Evolutionary conservation across 495 filamentous ascomycete genomes (phyloP), one percentile per base, ranked within the genome.

Genomic region (Articulospora tetracladia): DNA sequence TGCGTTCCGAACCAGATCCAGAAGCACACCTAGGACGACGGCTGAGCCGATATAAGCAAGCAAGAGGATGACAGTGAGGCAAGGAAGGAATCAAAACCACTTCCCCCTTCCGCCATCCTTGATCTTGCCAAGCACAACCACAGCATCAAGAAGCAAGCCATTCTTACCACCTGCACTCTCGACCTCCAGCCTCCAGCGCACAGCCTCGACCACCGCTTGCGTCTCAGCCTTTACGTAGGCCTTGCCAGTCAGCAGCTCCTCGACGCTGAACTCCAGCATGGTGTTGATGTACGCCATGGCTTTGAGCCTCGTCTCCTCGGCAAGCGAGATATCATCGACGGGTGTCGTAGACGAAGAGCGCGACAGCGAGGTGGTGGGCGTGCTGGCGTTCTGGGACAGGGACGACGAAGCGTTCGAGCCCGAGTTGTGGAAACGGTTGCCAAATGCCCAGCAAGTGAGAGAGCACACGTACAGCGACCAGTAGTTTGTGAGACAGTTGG

Each of bases 371-470:
- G 22, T 48, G 34, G 32, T 32, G 28, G 6, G 15, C 11, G 28
- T 39, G 28, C 30, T 10, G 10, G 53, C 28, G 25, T 23, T 36
- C 10, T 51, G 52, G 2, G 61, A 57, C 1, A 39, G 32, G 11
- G 30, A 34, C 6, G 30, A 34, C 7, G 30, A 7, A 1, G 19
- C 41, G 12, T 26, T 22, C n/a, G 24, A 32, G 1, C 32, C 48
- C 20, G 59, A 55, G n/a, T 28, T 53, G 19, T 65, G 64, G 47
- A 50, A 55, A 2, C 64, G 61, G n/a, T 66, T 58, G 2, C 67
- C 64, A 51, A 69, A 69, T 8, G 67, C 64, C 67, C 67, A 69
- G 57, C 61, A 62, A 12, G 66, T 67, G 20, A 69, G 53, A 8
- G 67, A 41, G 10, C 61, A 58, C 13, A 60, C 48, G 28, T 64